Evolutionary conservation across 352 stramenopile genomes (phyloP).

Genomic region (Phytophthora meadii): DNA sequence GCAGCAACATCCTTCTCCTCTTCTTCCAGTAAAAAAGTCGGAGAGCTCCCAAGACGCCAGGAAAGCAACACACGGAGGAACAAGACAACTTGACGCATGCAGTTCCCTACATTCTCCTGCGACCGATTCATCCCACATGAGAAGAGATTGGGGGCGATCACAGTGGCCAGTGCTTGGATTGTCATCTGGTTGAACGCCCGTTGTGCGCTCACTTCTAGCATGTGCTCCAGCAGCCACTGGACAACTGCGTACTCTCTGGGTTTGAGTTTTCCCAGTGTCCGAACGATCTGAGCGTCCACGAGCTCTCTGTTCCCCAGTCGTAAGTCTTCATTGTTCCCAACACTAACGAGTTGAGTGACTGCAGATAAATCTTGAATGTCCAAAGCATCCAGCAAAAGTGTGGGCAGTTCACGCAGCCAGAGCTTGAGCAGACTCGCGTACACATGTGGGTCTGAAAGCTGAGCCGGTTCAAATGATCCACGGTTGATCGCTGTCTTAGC

Average conservation of each 20-base stretch:
- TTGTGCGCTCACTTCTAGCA: conserved; percentile 56
- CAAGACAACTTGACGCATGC: conserved; percentile 41
- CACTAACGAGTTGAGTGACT: conserved; percentile 21
- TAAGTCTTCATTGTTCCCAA: conserved; percentile 11
- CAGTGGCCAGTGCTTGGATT: conserved; percentile 51
- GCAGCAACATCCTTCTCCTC: conserved; percentile 29
- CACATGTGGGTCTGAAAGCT: conserved; percentile 52
- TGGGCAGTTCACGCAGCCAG: conserved; percentile 68
- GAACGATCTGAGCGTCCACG: conserved; percentile 21
- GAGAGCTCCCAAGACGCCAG: conserved; percentile 37
- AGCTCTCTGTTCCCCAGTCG: conserved; percentile 25
- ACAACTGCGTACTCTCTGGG: conserved; percentile 47
- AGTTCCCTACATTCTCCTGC: conserved; percentile 27
- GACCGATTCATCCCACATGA: conserved; percentile 21
- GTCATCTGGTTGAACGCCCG: conserved; percentile 58
- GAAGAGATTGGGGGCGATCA: conserved; percentile 71
- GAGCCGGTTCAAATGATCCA: conserved; percentile 46
- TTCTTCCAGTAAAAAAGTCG: conserved; percentile 27
- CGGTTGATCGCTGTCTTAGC: conserved; percentile 58
- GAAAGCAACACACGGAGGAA: conserved; percentile 49
- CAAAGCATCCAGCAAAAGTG: conserved; percentile 42
- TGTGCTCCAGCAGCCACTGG: conserved; percentile 75
- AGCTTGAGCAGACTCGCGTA: conserved; percentile 69
- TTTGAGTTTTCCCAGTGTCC: conserved; percentile 37
- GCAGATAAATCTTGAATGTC: conserved; percentile 22